These are phyloP conservation scores for Dendrobium nobile DNA, from an alignment of 106 monocot genomes.

Conservation along the genomic window DNA sequence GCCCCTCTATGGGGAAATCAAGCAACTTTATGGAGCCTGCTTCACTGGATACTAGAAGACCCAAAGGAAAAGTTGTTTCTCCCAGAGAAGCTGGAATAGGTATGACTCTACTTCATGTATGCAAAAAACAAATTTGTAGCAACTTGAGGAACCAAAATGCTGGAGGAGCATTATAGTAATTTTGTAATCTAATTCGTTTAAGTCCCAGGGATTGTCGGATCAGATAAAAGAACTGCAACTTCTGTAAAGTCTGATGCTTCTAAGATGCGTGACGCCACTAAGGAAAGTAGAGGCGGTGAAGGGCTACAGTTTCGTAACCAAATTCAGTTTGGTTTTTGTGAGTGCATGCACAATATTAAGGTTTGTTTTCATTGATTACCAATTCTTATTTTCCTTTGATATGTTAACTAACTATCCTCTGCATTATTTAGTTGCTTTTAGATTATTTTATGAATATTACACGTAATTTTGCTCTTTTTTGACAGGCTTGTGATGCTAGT, in stretches of 20 bases:
- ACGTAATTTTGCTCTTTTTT: background rate
- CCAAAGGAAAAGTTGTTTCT: slow-evolving; percentile 13
- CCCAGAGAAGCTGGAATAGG: slow-evolving; percentile 14
- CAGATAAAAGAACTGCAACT: slow-evolving; percentile 14
- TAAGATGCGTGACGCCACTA: slow-evolving; percentile 4
- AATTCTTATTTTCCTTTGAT: background rate
- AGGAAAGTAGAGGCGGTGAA: slow-evolving; percentile 13
- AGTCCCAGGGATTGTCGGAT: slow-evolving; percentile 22
- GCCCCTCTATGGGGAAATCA: slow-evolving; percentile 9
- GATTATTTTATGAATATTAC: background rate
- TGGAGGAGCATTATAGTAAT: background rate
- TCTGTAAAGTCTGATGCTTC: slow-evolving; percentile 11
- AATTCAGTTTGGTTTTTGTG: slow-evolving; percentile 11
- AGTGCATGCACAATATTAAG: slow-evolving; percentile 10
- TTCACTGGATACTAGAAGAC: background rate
- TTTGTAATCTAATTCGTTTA: slow-evolving; percentile 3
- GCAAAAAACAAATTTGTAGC: background rate
- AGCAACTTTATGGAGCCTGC: background rate
- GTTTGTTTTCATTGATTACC: slow-evolving; percentile 10
- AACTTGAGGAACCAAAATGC: background rate
- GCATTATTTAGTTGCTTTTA: background rate
- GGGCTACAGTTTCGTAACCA: slow-evolving; percentile 2
- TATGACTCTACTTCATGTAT: slow-evolving; percentile 10
- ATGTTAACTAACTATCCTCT: background rate
- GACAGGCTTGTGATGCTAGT: background rate